These are phyloP conservation scores for Symbiodinium pilosum DNA, from an alignment of 73 alveolate species.

Conservation along the genomic window DNA sequence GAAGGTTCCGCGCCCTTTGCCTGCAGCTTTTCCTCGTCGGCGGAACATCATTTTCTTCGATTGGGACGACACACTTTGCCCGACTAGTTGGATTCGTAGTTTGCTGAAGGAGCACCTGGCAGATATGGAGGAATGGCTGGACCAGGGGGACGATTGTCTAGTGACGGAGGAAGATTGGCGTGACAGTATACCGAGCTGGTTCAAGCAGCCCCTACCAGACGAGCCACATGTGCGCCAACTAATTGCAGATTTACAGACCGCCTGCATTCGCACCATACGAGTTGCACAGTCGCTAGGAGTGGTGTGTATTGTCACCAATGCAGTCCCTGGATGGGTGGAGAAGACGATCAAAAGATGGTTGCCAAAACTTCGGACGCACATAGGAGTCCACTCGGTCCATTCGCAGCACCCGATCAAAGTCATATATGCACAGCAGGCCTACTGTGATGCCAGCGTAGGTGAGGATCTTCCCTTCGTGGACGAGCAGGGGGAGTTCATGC, in stretches of 20 bases:
- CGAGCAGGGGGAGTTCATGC: slow-evolving; percentile 71
- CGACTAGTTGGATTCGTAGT: slow-evolving; percentile 86
- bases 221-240: slow-evolving; percentile 73
- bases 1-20: slow-evolving; percentile 55
- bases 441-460: not conserved
- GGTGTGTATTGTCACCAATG: slow-evolving; percentile 87
- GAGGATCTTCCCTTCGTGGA: slow-evolving; percentile 46
- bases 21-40: slow-evolving; percentile 57
- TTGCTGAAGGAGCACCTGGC: slow-evolving; percentile 81
- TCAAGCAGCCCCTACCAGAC: slow-evolving; percentile 74
- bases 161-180: slow-evolving; percentile 70
- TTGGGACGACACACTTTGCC: slow-evolving; percentile 89
- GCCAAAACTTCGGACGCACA: slow-evolving; percentile 58
- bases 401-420: slow-evolving; percentile 45
- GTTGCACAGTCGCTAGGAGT: slow-evolving; percentile 33
- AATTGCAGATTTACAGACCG: slow-evolving; percentile 33
- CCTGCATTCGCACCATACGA: not conserved
- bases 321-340: slow-evolving; percentile 92
- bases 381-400: slow-evolving; percentile 31
- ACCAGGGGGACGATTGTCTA: slow-evolving; percentile 25
- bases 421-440: slow-evolving; percentile 73
- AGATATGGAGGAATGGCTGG: slow-evolving; percentile 78
- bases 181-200: slow-evolving; percentile 73
- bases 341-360: slow-evolving; percentile 88
- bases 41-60: slow-evolving; percentile 85